phyloP scores from a whole-genome alignment of 1,284 basidiomycete genomes.

The Rhodotorula mucilaginosa region DNA sequence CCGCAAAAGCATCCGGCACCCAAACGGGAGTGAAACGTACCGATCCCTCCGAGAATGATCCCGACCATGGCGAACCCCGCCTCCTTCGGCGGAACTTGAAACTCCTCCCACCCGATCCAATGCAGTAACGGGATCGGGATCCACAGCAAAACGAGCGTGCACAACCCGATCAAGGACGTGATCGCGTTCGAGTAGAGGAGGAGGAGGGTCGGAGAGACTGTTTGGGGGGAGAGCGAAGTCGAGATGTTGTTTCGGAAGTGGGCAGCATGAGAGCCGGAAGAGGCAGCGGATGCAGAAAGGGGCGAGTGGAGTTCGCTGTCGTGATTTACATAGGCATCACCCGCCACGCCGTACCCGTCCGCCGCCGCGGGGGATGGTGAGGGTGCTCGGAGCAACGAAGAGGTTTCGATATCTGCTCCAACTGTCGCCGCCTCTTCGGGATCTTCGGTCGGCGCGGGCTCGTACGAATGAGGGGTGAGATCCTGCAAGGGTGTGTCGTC shows the following conservation, averaged over 20 bases:
- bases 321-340: too few species aligned
- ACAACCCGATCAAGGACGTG: slow-evolving; percentile 65
- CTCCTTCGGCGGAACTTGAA: slow-evolving; percentile 57
- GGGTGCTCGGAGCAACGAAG: slow-evolving; percentile 24
- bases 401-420: slow-evolving; percentile 12
- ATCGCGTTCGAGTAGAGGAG: slow-evolving; percentile 73
- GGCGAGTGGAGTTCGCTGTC: slow-evolving; percentile 43
- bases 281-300: neutral
- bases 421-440: neutral
- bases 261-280: slow-evolving; percentile 46
- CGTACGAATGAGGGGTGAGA: neutral
- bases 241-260: slow-evolving; percentile 38
- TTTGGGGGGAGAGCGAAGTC: slow-evolving; percentile 51
- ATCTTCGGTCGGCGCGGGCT: slow-evolving; percentile 6
- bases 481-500: neutral
- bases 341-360: too few species aligned
- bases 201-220: slow-evolving; percentile 50
- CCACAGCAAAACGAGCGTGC: slow-evolving; percentile 66
- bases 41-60: slow-evolving; percentile 58
- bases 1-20: neutral
- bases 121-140: slow-evolving; percentile 67
- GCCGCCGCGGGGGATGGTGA: neutral
- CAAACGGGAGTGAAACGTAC: neutral
- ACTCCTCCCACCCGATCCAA: slow-evolving; percentile 59
- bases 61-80: slow-evolving; percentile 58